These are phyloP conservation scores for Phaseolus lunatus DNA, from an alignment of 306 rosid genomes.

Conservation along the genomic window DNA sequence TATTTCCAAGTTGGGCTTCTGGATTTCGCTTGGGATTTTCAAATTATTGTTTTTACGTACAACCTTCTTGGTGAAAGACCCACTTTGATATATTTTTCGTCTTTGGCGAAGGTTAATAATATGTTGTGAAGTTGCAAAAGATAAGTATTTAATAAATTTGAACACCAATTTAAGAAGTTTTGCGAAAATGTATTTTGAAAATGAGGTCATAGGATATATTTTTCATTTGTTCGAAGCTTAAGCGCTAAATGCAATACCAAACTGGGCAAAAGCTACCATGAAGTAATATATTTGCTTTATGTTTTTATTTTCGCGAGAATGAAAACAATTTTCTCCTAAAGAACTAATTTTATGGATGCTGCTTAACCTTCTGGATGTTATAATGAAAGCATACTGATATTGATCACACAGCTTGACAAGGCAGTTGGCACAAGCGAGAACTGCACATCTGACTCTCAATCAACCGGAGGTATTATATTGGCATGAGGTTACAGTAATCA, in stretches of 20 bases:
- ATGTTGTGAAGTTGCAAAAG: not conserved
- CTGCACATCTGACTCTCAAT: conserved; percentile 64
- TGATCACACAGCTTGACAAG: conserved; percentile 64
- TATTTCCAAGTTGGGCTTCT: not conserved
- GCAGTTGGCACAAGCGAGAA: conserved; percentile 52
- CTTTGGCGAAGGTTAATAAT: not conserved
- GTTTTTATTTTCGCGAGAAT: conserved; percentile 22
- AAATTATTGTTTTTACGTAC: not conserved
- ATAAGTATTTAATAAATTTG: not conserved
- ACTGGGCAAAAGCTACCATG: not conserved
- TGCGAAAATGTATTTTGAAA: not conserved
- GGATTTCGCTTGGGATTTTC: not conserved
- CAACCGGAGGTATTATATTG: conserved; percentile 54
- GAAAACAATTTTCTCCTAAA: conserved; percentile 48
- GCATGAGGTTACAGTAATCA: conserved; percentile 57
- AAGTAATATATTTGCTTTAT: not conserved
- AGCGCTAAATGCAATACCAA: conserved; percentile 2
- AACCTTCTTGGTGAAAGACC: not conserved
- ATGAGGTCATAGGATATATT: not conserved
- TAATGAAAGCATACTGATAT: conserved; percentile 66
- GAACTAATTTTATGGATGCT: conserved; percentile 65
- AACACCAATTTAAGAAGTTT: not conserved
- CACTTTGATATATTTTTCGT: not conserved
- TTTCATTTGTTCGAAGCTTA: conserved; percentile 6
- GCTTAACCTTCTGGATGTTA: conserved; percentile 59